Conservation (phyloP, 73 alveolate species). For the Paramecium pentaurelia region DNA sequence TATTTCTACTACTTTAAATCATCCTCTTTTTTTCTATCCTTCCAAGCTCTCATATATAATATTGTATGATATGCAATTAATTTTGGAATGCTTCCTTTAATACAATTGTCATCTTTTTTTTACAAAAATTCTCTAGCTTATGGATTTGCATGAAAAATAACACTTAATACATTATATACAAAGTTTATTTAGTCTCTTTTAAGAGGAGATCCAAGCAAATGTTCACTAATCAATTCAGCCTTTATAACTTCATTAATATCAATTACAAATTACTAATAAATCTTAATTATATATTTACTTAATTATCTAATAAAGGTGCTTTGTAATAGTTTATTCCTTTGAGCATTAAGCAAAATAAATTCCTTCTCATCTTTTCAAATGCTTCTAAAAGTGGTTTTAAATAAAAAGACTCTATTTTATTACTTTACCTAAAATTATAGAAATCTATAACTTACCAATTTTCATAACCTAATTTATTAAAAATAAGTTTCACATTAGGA, state of each 20-base stretch:
- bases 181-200: conserved; percentile 60
- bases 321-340: conserved; percentile 56
- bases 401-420: conserved; percentile 40
- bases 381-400: conserved; percentile 31
- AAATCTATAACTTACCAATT: background rate
- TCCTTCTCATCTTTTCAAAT: conserved; percentile 47
- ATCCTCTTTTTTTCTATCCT: conserved; percentile 36
- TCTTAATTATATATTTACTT: background rate
- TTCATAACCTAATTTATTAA: conserved; percentile 31
- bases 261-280: conserved; percentile 1
- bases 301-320: conserved; percentile 32
- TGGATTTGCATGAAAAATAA: conserved; percentile 39
- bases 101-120: conserved; percentile 53
- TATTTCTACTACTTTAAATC: background rate
- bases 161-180: background rate
- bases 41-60: conserved; percentile 31
- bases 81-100: conserved; percentile 47
- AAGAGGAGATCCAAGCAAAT: background rate
- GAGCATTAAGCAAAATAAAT: conserved; percentile 37
- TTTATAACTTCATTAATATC: conserved; percentile 37
- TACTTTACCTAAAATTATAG: conserved; percentile 32
- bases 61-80: conserved; percentile 37
- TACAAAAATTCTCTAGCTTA: conserved; percentile 18
- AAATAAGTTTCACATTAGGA: background rate
- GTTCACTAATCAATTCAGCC: conserved; percentile 56